Evolutionary conservation across 768 basidiomycete species (phyloP).

Genomic region (Termitomyces sp.): DNA sequence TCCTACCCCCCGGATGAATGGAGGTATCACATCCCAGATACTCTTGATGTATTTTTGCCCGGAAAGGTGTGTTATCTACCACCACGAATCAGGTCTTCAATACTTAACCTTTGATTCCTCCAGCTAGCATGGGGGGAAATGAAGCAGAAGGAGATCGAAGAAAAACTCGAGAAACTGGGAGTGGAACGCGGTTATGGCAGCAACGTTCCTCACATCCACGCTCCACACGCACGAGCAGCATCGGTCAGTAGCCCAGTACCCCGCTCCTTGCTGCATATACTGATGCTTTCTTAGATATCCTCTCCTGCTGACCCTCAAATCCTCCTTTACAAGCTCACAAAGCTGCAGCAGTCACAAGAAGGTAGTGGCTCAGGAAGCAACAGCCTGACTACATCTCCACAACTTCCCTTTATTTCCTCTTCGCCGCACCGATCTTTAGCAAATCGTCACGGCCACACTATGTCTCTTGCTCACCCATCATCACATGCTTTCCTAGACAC

Average conservation of each 20-base stretch:
- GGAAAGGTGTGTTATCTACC: conserved; percentile 51
- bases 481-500: conserved; percentile 28
- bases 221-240: conserved; percentile 77
- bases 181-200: conserved; percentile 63
- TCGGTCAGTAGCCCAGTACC: conserved; percentile 52
- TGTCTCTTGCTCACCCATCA: conserved; percentile 65
- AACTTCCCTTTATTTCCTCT: conserved; percentile 49
- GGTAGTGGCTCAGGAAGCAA: conserved; percentile 33
- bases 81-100: not conserved
- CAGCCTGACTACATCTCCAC: conserved; percentile 63
- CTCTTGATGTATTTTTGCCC: conserved; percentile 79
- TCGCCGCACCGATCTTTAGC: conserved; percentile 37
- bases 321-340: conserved; percentile 78
- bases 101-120: conserved; percentile 8
- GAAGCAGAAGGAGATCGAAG: conserved; percentile 69
- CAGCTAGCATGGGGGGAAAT: conserved; percentile 74
- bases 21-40: conserved; percentile 53
- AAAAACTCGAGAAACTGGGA: conserved; percentile 75
- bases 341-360: conserved; percentile 71
- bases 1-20: conserved; percentile 62
- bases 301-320: conserved; percentile 87
- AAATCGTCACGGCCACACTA: conserved; percentile 64
- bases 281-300: conserved; percentile 54
- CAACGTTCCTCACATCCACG: conserved; percentile 55
- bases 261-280: not conserved